Conservation (phyloP, 23 red algal genomes). For the Gracilaria domingensis region DNA sequence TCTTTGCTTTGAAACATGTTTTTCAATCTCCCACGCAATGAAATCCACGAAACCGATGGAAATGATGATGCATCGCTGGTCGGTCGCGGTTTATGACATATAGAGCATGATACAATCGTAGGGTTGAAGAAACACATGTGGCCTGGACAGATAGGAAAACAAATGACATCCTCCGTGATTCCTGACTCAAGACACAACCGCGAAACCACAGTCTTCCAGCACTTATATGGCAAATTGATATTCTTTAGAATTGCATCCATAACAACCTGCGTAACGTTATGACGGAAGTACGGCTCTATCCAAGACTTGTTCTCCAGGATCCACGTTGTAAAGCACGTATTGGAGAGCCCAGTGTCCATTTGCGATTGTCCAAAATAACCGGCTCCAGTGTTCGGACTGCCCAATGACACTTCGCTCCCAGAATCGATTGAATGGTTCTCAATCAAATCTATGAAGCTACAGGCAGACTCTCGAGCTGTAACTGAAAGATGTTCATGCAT, state of each 20-base stretch:
- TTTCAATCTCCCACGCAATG: not conserved
- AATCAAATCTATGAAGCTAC: no score
- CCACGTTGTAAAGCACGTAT: not conserved
- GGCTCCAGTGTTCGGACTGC: no score
- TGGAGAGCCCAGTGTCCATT: no score
- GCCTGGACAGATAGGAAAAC: not conserved
- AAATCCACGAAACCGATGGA: not conserved
- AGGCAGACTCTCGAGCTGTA: no score
- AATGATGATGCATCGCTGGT: not conserved
- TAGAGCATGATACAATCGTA: not conserved
- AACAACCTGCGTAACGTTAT: constrained; percentile 3
- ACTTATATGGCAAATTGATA: constrained; percentile 4
- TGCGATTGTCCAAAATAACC: no score
- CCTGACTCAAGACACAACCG: not conserved
- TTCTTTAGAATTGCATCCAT: constrained; percentile 14
- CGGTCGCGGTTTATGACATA: not conserved
- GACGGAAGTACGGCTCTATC: constrained; percentile 13
- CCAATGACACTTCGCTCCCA: no score
- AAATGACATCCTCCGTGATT: not conserved
- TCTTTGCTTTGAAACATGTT: not conserved
- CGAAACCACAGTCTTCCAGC: not conserved
- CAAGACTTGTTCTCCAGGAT: not conserved
- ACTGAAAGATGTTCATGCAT: no score
- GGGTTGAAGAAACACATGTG: constrained; percentile 18
- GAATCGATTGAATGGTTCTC: no score